A percentile compares a stretch with the other conserved stretches of the same genome.
These are phyloP conservation scores for Talaromyces funiculosus DNA, from an alignment of 2,329 filamentous ascomycete species.

Conservation along the genomic window DNA sequence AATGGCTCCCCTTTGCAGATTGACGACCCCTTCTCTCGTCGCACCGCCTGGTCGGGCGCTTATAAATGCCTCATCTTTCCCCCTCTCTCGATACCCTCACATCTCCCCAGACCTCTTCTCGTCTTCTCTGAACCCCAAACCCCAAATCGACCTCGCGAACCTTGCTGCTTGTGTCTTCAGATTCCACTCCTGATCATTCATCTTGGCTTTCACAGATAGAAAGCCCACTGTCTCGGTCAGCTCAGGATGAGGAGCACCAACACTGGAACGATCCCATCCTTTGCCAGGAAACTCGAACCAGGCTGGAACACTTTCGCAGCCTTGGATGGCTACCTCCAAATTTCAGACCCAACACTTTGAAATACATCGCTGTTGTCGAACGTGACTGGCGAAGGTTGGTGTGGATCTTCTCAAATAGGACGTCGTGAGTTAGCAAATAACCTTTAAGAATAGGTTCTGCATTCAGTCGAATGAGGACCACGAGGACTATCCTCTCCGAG, in stretches of 20 bases:
- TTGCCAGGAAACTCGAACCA: slow-evolving; percentile 22
- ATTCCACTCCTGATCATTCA: too few relatives aligned
- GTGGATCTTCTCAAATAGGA: too few relatives aligned
- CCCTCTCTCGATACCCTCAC: background rate
- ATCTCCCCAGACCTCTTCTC: background rate
- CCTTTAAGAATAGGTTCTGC: slow-evolving; percentile 20
- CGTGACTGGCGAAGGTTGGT: slow-evolving; percentile 19
- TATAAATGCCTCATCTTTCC: background rate
- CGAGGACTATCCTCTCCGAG: slow-evolving; percentile 19
- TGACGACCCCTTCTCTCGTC: too few relatives aligned
- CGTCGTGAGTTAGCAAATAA: too few relatives aligned
- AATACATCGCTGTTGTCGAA: slow-evolving; percentile 22
- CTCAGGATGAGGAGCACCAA: slow-evolving; percentile 20
- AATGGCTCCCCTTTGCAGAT: too few relatives aligned
- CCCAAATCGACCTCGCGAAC: too few relatives aligned
- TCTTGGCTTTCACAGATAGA: too few relatives aligned
- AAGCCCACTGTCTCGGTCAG: too few relatives aligned
- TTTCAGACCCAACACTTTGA: slow-evolving; percentile 21
- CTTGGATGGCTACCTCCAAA: slow-evolving; percentile 23
- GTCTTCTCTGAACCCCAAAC: background rate
- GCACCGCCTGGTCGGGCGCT: background rate
- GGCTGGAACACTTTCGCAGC: slow-evolving; percentile 21
- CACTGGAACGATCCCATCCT: slow-evolving; percentile 23
- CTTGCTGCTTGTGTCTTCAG: too few relatives aligned
- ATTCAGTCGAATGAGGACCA: slow-evolving; percentile 23